Evolutionary conservation across 495 filamentous ascomycete genomes (phyloP).

Genomic region (Podospora sp.): DNA sequence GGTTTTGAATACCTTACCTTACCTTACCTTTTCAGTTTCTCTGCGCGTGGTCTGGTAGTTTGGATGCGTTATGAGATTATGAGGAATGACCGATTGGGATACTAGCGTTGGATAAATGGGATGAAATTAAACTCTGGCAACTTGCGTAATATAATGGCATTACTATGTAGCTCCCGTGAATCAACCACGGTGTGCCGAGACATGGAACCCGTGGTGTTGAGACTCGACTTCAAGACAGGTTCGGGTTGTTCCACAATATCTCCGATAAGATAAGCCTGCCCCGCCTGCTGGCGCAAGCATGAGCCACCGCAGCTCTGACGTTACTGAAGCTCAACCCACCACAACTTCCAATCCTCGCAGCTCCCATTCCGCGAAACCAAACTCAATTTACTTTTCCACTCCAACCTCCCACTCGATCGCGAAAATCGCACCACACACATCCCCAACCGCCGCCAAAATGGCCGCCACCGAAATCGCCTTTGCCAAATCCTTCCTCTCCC

Average conservation of each 20-base stretch:
- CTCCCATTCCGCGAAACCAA: background rate
- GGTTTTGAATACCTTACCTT: background rate
- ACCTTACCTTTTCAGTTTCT: background rate
- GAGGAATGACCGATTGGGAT: background rate
- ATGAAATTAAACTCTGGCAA: background rate
- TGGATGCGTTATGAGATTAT: background rate
- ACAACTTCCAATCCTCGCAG: background rate
- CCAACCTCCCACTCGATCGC: background rate
- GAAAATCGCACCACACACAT: background rate
- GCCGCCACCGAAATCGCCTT: conserved; percentile 71
- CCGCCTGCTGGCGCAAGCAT: background rate
- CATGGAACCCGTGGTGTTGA: background rate
- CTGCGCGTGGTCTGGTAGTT: background rate
- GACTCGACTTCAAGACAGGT: background rate
- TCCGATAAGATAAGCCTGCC: conserved; percentile 1
- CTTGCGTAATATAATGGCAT: background rate
- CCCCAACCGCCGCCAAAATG: conserved; percentile 15
- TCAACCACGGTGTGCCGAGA: background rate
- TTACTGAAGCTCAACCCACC: background rate
- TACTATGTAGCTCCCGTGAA: background rate
- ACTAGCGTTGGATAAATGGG: background rate
- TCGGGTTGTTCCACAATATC: background rate
- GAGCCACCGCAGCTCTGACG: conserved; percentile 1
- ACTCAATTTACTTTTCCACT: background rate
- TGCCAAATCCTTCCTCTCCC: conserved; percentile 77